A percentile compares a stretch with the other conserved stretches of the same genome.
These are phyloP conservation scores for Annulohypoxylon bovei DNA, from an alignment of 495 filamentous ascomycete genomes.

Conservation along the genomic window DNA sequence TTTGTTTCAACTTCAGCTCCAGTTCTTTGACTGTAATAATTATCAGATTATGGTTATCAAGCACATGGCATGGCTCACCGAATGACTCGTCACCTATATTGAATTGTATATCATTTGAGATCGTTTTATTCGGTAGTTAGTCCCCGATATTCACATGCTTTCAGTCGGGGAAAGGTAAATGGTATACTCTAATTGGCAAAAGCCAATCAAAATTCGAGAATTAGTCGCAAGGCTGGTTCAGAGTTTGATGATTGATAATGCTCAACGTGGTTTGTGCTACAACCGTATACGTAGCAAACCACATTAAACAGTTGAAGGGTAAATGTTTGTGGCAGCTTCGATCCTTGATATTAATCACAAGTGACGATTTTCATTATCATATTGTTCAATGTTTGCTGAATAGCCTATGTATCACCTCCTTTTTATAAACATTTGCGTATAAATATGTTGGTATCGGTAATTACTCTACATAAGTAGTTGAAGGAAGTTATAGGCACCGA, in stretches of 20 bases:
- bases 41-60: conserved; percentile 29
- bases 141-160: conserved; percentile 20
- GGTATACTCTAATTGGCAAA: not conserved
- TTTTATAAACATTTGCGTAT: not conserved
- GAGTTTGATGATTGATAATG: conserved; percentile 19
- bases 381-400: not conserved
- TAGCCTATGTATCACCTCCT: not conserved
- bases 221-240: conserved; percentile 7
- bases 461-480: not conserved
- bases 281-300: conserved; percentile 6
- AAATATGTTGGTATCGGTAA: not conserved
- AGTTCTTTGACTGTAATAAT: conserved; percentile 33
- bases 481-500: no score
- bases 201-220: conserved; percentile 14
- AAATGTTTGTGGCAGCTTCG: not conserved
- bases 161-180: not conserved
- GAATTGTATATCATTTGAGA: conserved; percentile 5
- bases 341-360: not conserved
- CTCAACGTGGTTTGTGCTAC: conserved; percentile 28
- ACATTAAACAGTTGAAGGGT: not conserved
- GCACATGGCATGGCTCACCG: conserved; percentile 19
- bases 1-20: conserved; percentile 38
- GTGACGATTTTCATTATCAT: not conserved
- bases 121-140: not conserved
- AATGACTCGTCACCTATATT: conserved; percentile 17